Evolutionary conservation across 2,329 filamentous ascomycete genomes (phyloP), one percentile per base, ranked within the genome.

Genomic region (Cladosporium sp.): DNA sequence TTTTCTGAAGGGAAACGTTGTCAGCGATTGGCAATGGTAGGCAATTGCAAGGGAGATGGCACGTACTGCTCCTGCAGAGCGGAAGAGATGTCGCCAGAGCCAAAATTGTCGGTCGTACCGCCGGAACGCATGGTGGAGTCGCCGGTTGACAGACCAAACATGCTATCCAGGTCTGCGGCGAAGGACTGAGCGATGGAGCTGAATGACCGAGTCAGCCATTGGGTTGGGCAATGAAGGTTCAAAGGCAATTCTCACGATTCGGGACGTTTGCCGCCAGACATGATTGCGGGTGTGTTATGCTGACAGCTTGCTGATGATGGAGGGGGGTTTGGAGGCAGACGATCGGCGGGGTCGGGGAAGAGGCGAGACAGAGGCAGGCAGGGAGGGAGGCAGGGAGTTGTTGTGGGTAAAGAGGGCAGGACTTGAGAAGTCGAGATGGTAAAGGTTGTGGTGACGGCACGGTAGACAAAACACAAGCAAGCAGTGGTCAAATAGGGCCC

Each of bases 141-240:
- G 37, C 37, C 37, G 22, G 84, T 86, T 61, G 93, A 88, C 65
- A 96, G 84, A 64, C 87, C 86, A 75, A 96, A 96, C 61, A 95
- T 86, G 67, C 89, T 86, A 75, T 92, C 87, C 54, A 96, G 78
- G 68, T 92, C 88, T 39, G 83, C 77, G 53, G 89, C 92, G 73
- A 96, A 96, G 66, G 86, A 89, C 61, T 83, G 86, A 48, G 90
- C 91, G 70, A 96, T 84, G 54, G 88, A 93, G 57, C 91, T 96
- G 70, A n/a, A 41, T 51, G 15, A 34, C 15, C 32, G 19, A 37
- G 40, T 47, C 17, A 29, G 37, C 45, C 37, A 41, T 8, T 18
- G 15, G 9, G 20, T 41, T 48, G 15, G 24, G 13, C 24, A n/a
- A n/a, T n/a, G 12, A 12, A n/a, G 15, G 18, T 24, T 9, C 20